Conservation (phyloP, 2,329 filamentous ascomycete species). For the Botrytis fragariae region DNA sequence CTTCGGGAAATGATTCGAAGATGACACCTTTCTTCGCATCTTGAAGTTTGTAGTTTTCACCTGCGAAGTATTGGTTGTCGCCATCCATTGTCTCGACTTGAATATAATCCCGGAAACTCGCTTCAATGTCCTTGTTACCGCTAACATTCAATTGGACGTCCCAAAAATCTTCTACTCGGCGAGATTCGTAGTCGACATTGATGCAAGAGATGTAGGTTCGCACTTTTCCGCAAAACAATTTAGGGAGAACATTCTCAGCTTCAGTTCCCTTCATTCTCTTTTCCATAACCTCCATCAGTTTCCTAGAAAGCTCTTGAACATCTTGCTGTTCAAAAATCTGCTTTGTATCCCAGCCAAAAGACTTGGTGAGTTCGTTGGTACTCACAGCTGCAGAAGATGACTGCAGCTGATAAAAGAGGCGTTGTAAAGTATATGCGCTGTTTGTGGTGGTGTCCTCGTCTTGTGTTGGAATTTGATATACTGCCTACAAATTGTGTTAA, state of each 20-base stretch:
- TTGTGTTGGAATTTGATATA: constrained; percentile 95
- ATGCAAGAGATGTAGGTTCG: constrained; percentile 99
- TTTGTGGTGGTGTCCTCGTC: constrained; percentile 77
- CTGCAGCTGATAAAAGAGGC: constrained; percentile 92
- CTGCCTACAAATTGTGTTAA: constrained; percentile 56
- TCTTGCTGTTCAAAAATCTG: constrained; percentile 99
- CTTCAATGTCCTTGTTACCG: constrained; percentile 87
- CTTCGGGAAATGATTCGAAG: constrained; percentile 90
- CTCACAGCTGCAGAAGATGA: constrained; percentile 80
- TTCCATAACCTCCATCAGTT: constrained; percentile 96
- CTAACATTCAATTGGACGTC: constrained; percentile 97
- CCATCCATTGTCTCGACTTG: constrained; percentile 96
- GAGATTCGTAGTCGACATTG: constrained; percentile 96
- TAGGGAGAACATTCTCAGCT: constrained; percentile 81
- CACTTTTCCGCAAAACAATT: constrained; percentile 95
- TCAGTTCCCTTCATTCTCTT: constrained; percentile 97
- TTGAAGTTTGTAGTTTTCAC: constrained; percentile 84
- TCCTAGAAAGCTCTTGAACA: constrained; percentile 92
- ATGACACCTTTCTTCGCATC: constrained; percentile 98
- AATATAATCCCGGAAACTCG: constrained; percentile 95
- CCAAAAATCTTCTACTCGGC: constrained; percentile 96
- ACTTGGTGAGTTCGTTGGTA: constrained; percentile 90
- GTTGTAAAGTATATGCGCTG: constrained; percentile 89
- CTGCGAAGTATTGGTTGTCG: constrained; percentile 96
- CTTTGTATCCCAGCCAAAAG: constrained; percentile 96